Evolutionary conservation across 805 yeast species (phyloP).

Genomic region (Diddensiella santjacobensis): DNA sequence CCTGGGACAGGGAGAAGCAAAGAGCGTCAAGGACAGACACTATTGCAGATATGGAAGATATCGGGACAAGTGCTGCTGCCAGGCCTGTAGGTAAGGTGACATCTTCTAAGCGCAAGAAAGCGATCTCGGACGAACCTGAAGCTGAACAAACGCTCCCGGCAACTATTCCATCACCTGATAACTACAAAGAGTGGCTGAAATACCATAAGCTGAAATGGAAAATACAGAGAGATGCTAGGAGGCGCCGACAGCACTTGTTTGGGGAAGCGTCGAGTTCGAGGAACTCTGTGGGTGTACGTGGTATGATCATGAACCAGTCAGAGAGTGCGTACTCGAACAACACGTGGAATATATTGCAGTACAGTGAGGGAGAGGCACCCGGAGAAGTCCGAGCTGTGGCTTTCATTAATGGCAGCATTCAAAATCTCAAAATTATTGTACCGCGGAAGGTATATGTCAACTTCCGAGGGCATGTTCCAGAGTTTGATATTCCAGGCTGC

Average conservation of each 20-base stretch:
- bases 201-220: conserved; percentile 90
- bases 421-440: conserved; percentile 65
- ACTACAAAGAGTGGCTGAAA: conserved; percentile 47
- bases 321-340: conserved; percentile 65
- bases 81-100: conserved; percentile 4
- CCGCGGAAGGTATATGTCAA: conserved; percentile 72
- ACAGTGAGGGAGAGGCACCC: conserved; percentile 43
- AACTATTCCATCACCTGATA: conserved; percentile 31
- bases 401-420: conserved; percentile 65
- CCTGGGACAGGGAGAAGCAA: background rate
- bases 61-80: conserved; percentile 1
- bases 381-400: conserved; percentile 80
- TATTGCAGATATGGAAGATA: conserved; percentile 19
- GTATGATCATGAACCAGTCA: conserved; percentile 71
- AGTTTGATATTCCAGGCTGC: conserved; percentile 44
- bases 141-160: conserved; percentile 29
- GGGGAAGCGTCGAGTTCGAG: conserved; percentile 58
- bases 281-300: conserved; percentile 48
- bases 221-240: conserved; percentile 65
- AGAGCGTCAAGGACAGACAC: background rate
- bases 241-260: conserved; percentile 70
- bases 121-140: conserved; percentile 32
- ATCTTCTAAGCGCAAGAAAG: conserved; percentile 15
- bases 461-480: conserved; percentile 49
- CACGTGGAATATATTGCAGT: conserved; percentile 83